Evolutionary conservation across 2,329 filamentous ascomycete genomes (phyloP), one percentile per base, ranked within the genome.

Genomic region (Cercospora sp.): DNA sequence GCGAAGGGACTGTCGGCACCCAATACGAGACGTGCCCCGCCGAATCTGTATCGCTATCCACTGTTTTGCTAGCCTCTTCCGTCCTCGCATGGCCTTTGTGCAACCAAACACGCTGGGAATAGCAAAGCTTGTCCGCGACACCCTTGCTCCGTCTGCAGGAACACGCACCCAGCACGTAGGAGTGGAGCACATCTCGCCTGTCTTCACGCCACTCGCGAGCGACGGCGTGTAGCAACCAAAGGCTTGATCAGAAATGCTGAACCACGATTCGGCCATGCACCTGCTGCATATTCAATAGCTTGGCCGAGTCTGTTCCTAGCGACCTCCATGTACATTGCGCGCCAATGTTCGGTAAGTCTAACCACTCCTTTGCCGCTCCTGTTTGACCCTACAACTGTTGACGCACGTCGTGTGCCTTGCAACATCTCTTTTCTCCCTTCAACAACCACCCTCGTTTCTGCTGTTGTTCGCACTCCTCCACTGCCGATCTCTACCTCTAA

Each of bases 401-500:
- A 31, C 55, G 64, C 64, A 61, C 57, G 26, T 66, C 61, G 66
- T 57, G 40, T 48, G 28, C 28, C 57, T 62, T 63, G 65, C 64
- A 16, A 55, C n/a, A 7, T 10, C 30, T 48, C 31, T 63, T 28
- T 20, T 33, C n/a, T 23, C 42, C 33, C 7, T 57, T 64, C 20
- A 31, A 30, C 60, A 59, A 30, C 23, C 42, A 65, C 64, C 59
- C 42, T 71, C 67, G 66, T 71, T 65, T 65, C 23, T 51, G 53
- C 60, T 45, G 53, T 58, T 18, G 53, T 33, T 58, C 57, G 23
- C 28, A 58, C 45, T 20, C 40, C 20, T 36, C 28, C 57, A 18
- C 61, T 20, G 63, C 48, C 55, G 13, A 58, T 59, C 40, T 45
- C 62, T 30, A 60, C 42, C 60, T 42, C 57, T 71, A 62, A 67